Evolutionary conservation across 768 basidiomycete genomes (phyloP), one percentile per base, ranked within the genome.

Genomic region (Mycena vitilis): DNA sequence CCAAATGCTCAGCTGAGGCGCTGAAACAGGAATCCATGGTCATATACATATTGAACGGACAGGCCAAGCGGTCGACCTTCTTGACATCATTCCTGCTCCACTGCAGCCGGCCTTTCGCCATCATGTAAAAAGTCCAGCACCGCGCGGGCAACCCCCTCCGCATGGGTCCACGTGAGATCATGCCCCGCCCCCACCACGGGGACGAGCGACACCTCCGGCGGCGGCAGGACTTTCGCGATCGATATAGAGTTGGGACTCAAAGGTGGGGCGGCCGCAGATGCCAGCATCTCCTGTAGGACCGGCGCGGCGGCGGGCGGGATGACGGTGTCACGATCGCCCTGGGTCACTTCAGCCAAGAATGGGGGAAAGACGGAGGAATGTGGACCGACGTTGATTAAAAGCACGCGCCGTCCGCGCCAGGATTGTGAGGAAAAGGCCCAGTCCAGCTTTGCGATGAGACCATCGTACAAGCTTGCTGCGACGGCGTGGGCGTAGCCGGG

Each of bases 141-240:
- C 12, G 38, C 54, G 6, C 38, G 20, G 11, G 54, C 71, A 4
- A 86, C 81, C 34, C 79, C 72, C 6, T 73, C 71, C 5, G 81
- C 69, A 70, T 86, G 85, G 63, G 81, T 85, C 25, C 84, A 74
- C 7, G 83, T 83, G 36, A 87, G 45, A 71, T 89, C 87, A 71
- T 91, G 89, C 7, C 82, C 83, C 0, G 84, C 89, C 30, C 83
- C 86, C 30, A 86, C 79, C 40, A 90, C 77, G 5, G 79, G 84
- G 48, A 88, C 75, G 25, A 89, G 75, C 45, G 37, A 13, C 3
- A 37, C 18, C 13, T 53, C 30, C 16, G 54, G 30, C 12, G 54
- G 54, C 11, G 54, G n/a, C 9, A 13, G 12, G 25, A 22, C 36
- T 2, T 42, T 18, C 38, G 7, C 49, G 55, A 34, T 36, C 30